phyloP scores from a whole-genome alignment of 352 stramenopile species.

The Phytophthora idaei region DNA sequence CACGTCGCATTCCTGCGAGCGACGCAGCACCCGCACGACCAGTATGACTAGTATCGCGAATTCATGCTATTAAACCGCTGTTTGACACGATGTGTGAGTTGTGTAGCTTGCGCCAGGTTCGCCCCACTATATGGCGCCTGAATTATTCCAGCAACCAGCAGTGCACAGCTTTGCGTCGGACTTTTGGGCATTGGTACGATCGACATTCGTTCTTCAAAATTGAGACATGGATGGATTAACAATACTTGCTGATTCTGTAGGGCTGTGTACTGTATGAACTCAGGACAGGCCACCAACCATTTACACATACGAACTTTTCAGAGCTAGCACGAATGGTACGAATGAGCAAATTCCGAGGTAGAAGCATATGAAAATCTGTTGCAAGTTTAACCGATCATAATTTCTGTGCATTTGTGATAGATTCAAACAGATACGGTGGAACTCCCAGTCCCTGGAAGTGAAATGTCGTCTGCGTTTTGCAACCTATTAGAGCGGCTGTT shows the following conservation, averaged over 20 bases:
- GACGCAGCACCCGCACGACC: conserved; percentile 34
- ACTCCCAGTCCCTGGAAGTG: conserved; percentile 49
- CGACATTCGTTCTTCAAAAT: neutral
- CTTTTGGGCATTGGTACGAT: conserved; percentile 81
- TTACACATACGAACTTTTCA: conserved; percentile 75
- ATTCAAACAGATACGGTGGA: conserved; percentile 69
- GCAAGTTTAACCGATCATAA: conserved; percentile 2
- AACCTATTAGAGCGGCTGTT: conserved; percentile 64
- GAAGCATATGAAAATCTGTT: neutral
- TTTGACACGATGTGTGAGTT: neutral
- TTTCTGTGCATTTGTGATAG: conserved; percentile 29
- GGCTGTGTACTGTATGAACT: conserved; percentile 85
- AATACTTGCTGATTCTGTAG: conserved; percentile 28
- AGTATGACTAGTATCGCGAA: conserved; percentile 32
- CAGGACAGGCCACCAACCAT: conserved; percentile 64
- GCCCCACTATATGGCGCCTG: conserved; percentile 92
- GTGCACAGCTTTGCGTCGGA: conserved; percentile 91
- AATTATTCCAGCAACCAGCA: conserved; percentile 86
- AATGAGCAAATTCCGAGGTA: neutral
- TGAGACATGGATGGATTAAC: neutral
- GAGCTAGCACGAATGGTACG: conserved; percentile 73
- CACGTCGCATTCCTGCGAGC: conserved; percentile 76
- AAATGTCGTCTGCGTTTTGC: conserved; percentile 64
- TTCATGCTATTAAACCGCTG: neutral
- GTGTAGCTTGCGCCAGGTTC: conserved; percentile 68